Evolutionary conservation across 257 asterid species (phyloP).

Genomic region (Rhazya stricta): DNA sequence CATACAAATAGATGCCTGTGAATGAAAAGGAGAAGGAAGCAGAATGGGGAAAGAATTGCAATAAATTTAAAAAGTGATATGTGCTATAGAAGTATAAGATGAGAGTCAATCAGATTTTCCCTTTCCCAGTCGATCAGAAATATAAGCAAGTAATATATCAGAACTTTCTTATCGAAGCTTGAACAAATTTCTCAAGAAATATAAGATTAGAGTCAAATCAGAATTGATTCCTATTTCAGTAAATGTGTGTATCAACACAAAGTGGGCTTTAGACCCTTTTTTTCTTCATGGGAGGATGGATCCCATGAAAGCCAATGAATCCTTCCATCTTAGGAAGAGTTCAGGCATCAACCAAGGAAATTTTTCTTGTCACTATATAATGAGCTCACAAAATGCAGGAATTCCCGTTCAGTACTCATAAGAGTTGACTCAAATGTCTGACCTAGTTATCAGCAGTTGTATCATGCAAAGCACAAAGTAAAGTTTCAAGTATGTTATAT

Average conservation of each 20-base stretch:
- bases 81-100: too few relatives aligned
- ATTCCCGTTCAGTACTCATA: neutral
- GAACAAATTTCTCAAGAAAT: neutral
- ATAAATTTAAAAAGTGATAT: neutral
- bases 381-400: neutral
- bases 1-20: neutral
- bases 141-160: too few relatives aligned
- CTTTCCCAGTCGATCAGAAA: too few relatives aligned
- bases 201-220: neutral
- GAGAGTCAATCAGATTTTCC: too few relatives aligned
- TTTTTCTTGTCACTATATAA: neutral
- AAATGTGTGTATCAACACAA: neutral
- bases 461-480: neutral
- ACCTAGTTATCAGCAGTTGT: neutral
- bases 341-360: neutral
- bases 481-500: neutral
- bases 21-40: neutral
- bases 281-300: neutral
- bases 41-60: neutral
- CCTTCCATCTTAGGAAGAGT: neutral
- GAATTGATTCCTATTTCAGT: neutral
- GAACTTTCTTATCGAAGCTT: neutral
- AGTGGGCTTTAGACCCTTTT: neutral
- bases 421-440: neutral
- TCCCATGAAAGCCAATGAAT: neutral